Evolutionary conservation across 805 yeast species (phyloP), one percentile per base, ranked within the genome.

Genomic region (Scheffersomyces spartinae): DNA sequence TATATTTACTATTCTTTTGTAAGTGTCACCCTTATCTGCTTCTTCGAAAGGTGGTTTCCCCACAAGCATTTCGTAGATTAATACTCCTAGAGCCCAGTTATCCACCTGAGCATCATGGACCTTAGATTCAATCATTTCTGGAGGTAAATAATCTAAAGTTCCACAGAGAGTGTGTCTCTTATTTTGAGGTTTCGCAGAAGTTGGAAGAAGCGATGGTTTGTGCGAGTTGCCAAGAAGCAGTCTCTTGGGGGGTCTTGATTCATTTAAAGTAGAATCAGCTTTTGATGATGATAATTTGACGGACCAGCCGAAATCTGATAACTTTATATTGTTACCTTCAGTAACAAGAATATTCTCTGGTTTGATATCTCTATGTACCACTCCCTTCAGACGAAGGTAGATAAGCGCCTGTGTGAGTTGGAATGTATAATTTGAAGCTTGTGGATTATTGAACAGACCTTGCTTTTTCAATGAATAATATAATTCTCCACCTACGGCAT

Each of bases 221-320:
- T 14, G 10, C n/a, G n/a, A n/a, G n/a, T n/a, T n/a, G n/a, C n/a
- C n/a, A n/a, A 20, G 18, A n/a, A n/a, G n/a, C n/a, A n/a, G n/a
- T n/a, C n/a, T n/a, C n/a, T n/a, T n/a, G n/a, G 10, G 26, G 39
- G 15, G 33, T 24, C 26, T 10, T 32, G 36, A n/a, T n/a, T n/a
- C n/a, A n/a, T n/a, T n/a, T n/a, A n/a, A n/a, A n/a, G n/a, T n/a
- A n/a, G n/a, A n/a, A n/a, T n/a, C n/a, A n/a, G n/a, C n/a, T n/a
- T n/a, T n/a, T 9, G 22, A 31, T 6, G 67, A 53, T 1, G 72
- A 71, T 0, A 80, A 66, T 37, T 73, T 74, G 34, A 86, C 88
- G 29, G 94, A 79, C 96, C 96, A 88, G 9, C 98, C 98, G 47
- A 91, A 88, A 52, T 88, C 98, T 11, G 95, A 78, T 19, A 88